Conservation (phyloP, 306 rosid species). For the Ammopiptanthus mongolicus region DNA sequence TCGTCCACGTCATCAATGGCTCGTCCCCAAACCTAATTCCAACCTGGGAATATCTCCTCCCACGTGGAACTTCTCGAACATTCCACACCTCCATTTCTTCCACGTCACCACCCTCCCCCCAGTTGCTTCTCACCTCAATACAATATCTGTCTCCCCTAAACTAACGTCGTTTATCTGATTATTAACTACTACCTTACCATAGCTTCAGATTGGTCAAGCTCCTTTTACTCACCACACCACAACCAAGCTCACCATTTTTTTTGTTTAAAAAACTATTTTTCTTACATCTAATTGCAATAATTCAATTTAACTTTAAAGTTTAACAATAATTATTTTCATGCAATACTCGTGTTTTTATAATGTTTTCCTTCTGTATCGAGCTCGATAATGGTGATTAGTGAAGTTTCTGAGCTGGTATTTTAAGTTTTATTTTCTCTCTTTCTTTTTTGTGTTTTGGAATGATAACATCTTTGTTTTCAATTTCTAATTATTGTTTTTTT, state of each 20-base stretch:
- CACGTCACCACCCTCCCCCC: constrained; percentile 32
- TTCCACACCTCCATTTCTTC: constrained; percentile 46
- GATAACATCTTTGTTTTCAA: not conserved
- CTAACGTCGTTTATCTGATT: constrained; percentile 32
- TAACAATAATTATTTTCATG: not conserved
- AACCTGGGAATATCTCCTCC: constrained; percentile 58
- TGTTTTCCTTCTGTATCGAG: constrained; percentile 39
- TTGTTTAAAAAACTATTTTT: too few species aligned
- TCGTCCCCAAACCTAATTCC: constrained; percentile 6
- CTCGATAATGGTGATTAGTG: constrained; percentile 43
- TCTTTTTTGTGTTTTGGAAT: not conserved
- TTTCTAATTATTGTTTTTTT: not conserved
- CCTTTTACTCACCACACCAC: not conserved
- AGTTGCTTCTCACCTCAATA: constrained; percentile 10
- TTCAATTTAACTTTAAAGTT: not conserved
- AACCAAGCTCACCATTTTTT: not conserved
- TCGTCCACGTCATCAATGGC: constrained; percentile 35
- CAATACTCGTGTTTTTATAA: not conserved
- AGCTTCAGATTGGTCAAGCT: constrained; percentile 32
- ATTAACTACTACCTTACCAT: constrained; percentile 19
- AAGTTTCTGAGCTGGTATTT: constrained; percentile 36
- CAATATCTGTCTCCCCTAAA: constrained; percentile 19
- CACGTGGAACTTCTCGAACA: constrained; percentile 36
- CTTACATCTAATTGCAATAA: not conserved
- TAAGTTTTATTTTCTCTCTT: not conserved